Evolutionary conservation across 129 eudicot species (phyloP), one percentile per base, ranked within the genome.

Genomic region (Heracleum sosnowskyi): DNA sequence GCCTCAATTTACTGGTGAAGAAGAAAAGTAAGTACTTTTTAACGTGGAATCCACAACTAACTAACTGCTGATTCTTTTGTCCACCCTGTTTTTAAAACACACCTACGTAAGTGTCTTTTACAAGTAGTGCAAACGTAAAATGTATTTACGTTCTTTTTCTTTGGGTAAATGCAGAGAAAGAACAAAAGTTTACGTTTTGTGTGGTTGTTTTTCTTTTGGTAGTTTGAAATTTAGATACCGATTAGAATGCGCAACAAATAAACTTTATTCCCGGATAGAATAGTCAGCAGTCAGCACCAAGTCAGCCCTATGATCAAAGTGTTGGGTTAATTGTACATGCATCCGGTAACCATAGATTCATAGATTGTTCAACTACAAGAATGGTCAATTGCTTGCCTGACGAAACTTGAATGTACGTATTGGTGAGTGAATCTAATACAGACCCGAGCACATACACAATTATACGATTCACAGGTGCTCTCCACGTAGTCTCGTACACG

Each of bases 11-110:
- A 57, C 77, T 72, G 82, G 79, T 16, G 24, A 12, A 62, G 10
- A 63, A 78, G 74, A 81, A 81, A 81, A 80, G 74, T 55, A 40
- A n/a, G 17, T 24, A 44, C 85, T 79, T 81, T 78, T 78, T 22
- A 76, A 77, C 77, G 84, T 84, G 87, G 87, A 84, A 73, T 81
- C 84, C 85, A 84, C 49, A 26, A 66, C 76, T n/a, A 34, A 33
- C 39, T 31, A 66, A 57, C 66, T n/a, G n/a, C n/a, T n/a, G 10
- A 8, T 10, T n/a, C 33, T n/a, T 22, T 24, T 24, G 29, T 0
- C 29, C 7, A 9, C 28, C 28, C 29, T 22, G 12, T 66, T 31
- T 6, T 69, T 37, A 36, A 46, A 17, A 16, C 55, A 37, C 29
- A n/a, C 28, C 8, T 46, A 7, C 31, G 33, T 69, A 0, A 36